Evolutionary conservation across 352 stramenopile genomes (phyloP).

Genomic region (Lagenidium giganteum): DNA sequence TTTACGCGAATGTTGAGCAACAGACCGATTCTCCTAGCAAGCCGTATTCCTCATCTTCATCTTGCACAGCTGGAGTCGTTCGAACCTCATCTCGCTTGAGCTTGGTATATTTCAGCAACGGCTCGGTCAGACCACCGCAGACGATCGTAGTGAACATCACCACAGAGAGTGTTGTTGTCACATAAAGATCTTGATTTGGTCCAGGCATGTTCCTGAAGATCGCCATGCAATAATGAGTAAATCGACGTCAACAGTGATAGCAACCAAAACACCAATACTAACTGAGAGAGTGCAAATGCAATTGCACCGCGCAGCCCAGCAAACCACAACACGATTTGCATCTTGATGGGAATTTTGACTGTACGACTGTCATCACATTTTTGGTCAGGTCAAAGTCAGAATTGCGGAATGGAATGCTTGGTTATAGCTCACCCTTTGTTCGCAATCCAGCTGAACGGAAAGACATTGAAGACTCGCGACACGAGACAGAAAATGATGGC

Average conservation of each 20-base stretch:
- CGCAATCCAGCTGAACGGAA: constrained; percentile 78
- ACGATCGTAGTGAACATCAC: constrained; percentile 97
- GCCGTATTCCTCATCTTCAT: constrained; percentile 41
- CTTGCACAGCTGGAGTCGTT: constrained; percentile 1
- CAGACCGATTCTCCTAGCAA: constrained; percentile 30
- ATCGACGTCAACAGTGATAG: background rate
- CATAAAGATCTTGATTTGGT: constrained; percentile 86
- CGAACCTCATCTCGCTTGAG: constrained; percentile 43
- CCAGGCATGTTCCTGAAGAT: constrained; percentile 89
- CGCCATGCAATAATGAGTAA: background rate
- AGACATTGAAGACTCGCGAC: constrained; percentile 92
- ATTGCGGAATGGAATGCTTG: background rate
- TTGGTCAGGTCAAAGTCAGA: constrained; percentile 4
- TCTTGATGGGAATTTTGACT: constrained; percentile 75
- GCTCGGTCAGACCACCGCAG: constrained; percentile 89
- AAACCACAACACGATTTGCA: constrained; percentile 93
- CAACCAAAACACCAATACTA: constrained; percentile 8
- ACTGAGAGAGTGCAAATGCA: constrained; percentile 83
- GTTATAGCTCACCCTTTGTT: constrained; percentile 41
- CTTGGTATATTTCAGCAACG: constrained; percentile 77
- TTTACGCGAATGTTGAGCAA: too few species aligned
- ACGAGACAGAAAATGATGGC: constrained; percentile 85
- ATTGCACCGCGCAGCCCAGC: constrained; percentile 85
- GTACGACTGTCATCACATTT: constrained; percentile 27
- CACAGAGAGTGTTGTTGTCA: constrained; percentile 75